A percentile compares a stretch with the other conserved stretches of the same genome.
phyloP scores from a whole-genome alignment of 176 grass and related monocot species.

The Aegilops sharonensis region DNA sequence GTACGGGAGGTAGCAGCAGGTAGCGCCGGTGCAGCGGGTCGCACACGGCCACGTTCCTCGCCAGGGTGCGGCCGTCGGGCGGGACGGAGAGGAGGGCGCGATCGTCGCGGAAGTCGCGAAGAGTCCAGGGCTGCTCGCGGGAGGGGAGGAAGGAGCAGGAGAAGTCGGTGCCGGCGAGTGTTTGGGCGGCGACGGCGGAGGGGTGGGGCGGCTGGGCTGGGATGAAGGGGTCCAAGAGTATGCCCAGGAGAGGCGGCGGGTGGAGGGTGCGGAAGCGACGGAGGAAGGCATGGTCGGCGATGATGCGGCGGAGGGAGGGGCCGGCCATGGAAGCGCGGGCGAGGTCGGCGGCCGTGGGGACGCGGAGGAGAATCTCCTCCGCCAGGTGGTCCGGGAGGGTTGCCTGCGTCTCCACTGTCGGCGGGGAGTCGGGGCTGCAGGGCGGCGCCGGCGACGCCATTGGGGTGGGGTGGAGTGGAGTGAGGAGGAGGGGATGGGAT shows the following conservation, averaged over 20 bases:
- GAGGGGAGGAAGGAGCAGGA: not conserved
- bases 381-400: not conserved
- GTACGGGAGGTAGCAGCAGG: not conserved
- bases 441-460: too few species aligned
- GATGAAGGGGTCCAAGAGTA: not conserved
- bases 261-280: not conserved
- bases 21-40: not conserved
- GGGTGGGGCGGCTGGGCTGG: not conserved
- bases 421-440: too few species aligned
- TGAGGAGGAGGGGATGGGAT: too few species aligned
- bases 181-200: not conserved
- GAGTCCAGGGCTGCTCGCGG: not conserved
- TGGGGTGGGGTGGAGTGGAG: too few species aligned
- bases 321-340: not conserved
- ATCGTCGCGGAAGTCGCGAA: not conserved
- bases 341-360: conserved; percentile 7
- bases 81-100: not conserved
- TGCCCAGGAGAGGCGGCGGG: not conserved
- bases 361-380: not conserved
- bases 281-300: not conserved
- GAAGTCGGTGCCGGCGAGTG: not conserved
- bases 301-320: not conserved
- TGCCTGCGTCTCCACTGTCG: not conserved
- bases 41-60: not conserved
- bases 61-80: not conserved